phyloP scores from a whole-genome alignment of 345 rosid genomes.

The Pelargonium nanum region DNA sequence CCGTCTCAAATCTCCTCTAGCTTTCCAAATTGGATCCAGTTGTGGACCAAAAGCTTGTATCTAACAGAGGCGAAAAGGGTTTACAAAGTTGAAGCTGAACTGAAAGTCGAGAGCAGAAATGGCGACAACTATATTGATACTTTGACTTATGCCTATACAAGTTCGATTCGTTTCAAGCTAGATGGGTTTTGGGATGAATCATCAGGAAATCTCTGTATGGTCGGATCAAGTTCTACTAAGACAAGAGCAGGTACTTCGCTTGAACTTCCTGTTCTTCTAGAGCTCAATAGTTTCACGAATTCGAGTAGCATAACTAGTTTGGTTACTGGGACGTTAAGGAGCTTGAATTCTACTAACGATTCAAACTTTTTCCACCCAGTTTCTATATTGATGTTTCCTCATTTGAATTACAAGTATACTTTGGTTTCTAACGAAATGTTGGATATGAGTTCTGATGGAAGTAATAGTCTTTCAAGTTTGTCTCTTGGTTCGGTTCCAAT shows the following conservation, averaged over 20 bases:
- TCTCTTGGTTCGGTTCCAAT: conserved; percentile 11
- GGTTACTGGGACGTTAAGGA: conserved; percentile 15
- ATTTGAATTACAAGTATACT: conserved; percentile 13
- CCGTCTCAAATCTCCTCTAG: no score
- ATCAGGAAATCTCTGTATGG: conserved; percentile 28
- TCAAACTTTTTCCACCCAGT: conserved; percentile 13
- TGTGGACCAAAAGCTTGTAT: no score
- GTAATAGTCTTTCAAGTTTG: background rate
- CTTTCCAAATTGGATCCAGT: no score
- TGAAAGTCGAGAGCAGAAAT: no score
- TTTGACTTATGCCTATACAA: background rate
- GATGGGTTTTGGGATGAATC: conserved; percentile 27
- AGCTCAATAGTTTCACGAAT: conserved; percentile 13
- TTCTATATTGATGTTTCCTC: conserved; percentile 21
- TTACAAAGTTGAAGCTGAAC: no score
- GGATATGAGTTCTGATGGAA: conserved; percentile 1
- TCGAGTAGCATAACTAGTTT: conserved; percentile 15
- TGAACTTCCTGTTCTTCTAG: conserved; percentile 15
- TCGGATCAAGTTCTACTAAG: conserved; percentile 16
- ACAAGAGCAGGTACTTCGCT: conserved; percentile 9
- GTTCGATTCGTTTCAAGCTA: conserved; percentile 14
- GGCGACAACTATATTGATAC: no score
- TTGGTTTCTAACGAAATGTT: conserved; percentile 2
- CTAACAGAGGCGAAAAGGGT: no score
- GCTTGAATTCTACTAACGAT: conserved; percentile 8